Base-by-base conservation (phyloP, 2,329 filamentous ascomycete species). In the Hypoxylon sp. region DNA sequence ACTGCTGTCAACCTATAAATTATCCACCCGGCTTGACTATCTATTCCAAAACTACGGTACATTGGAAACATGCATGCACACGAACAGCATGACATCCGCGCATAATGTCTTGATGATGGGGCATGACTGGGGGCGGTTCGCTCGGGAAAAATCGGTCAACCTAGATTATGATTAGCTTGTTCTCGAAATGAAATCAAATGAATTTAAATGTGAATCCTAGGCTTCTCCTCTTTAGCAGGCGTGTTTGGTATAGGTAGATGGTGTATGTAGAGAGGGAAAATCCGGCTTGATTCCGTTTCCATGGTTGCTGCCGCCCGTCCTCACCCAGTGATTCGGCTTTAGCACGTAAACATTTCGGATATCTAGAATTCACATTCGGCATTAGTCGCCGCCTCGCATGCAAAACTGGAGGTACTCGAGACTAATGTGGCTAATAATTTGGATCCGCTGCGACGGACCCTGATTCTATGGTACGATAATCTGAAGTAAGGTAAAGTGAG, bases 1-100 rank as follows among this genome's bases (percentile, higher is more conserved):
- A 91, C 78, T 67, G 79, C 93, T 60, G 88, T 97, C 69, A 92
- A 90, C 81, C 76, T 97, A 77, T 96, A 57, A 90, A 86, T 32
- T 35, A 32, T 7, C 19, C n/a, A 20, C 26, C 34, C 48, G 42
- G 37, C 21, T 37, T n/a, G n/a, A n/a, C n/a, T n/a, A n/a, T n/a
- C n/a, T n/a, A n/a, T n/a, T n/a, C n/a, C n/a, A n/a, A n/a, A n/a
- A n/a, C n/a, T n/a, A n/a, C n/a, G n/a, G n/a, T n/a, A n/a, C n/a
- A n/a, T n/a, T n/a, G n/a, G 27, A 21, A 51, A 55, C 6, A 37
- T 55, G 57, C 32, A 47, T 17, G 43, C 54, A 42, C 42, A n/a
- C n/a, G n/a, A n/a, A n/a, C n/a, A 15, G 51, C 20, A 51, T 29
- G 54, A 44, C 30, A 34, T 44, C 38, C 51, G 44, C 36, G 49